A percentile compares a stretch with the other conserved stretches of the same genome.
Conservation (phyloP, 2,329 filamentous ascomycete genomes). For the Fusarium compactum region DNA sequence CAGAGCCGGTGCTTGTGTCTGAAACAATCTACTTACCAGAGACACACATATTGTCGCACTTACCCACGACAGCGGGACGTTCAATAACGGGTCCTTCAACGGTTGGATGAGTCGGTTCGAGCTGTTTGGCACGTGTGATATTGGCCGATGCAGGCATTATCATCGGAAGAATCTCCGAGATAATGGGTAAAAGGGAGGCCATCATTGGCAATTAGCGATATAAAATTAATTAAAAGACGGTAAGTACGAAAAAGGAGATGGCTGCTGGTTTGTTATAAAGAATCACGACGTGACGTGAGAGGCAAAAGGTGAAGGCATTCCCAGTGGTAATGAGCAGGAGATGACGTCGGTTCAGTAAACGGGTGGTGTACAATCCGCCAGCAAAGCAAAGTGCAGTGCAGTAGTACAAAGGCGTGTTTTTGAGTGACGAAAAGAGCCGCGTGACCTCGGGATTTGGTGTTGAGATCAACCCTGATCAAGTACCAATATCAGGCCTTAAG, state of each 20-base stretch:
- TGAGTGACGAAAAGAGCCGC: constrained; percentile 1
- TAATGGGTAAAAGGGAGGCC: constrained; percentile 66
- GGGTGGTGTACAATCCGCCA: background rate
- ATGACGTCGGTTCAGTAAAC: constrained; percentile 34
- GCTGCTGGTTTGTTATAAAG: background rate
- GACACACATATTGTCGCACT: constrained; percentile 75
- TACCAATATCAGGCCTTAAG: constrained; percentile 19
- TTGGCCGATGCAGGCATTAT: constrained; percentile 69
- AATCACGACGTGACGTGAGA: constrained; percentile 14
- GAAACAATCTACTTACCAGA: constrained; percentile 62
- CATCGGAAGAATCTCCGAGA: constrained; percentile 70
- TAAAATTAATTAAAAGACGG: background rate
- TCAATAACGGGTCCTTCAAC: constrained; percentile 51
- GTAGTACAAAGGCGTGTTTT: background rate
- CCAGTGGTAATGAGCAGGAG: constrained; percentile 7
- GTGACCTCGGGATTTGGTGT: constrained; percentile 14
- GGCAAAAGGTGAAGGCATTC: constrained; percentile 33
- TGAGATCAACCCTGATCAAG: background rate
- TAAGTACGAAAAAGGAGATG: background rate
- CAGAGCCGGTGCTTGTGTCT: background rate
- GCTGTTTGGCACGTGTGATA: constrained; percentile 63
- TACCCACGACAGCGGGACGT: constrained; percentile 70
- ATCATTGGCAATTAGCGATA: constrained; percentile 50
- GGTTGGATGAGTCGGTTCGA: constrained; percentile 54
- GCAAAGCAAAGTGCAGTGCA: constrained; percentile 6